Percentiles rank a stretch among this genome's conserved stretches.
These are phyloP conservation scores for Wickerhamomyces silvicola DNA, from an alignment of 805 yeast genomes.

Conservation along the genomic window DNA sequence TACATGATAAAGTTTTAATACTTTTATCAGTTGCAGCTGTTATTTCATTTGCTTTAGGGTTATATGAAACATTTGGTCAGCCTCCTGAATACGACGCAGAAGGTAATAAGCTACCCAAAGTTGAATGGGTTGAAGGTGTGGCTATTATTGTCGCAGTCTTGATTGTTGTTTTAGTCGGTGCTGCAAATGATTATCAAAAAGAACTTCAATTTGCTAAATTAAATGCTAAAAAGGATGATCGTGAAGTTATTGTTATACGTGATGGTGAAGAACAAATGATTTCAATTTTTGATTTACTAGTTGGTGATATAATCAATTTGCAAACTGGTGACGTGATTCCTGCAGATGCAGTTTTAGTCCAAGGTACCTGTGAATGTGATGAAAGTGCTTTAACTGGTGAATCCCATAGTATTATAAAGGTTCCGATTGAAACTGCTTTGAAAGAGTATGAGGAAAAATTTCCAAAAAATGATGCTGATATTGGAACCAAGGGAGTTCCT, in stretches of 20 bases:
- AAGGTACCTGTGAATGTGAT: constrained; percentile 80
- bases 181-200: constrained; percentile 94
- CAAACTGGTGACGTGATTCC: constrained; percentile 96
- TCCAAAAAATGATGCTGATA: constrained; percentile 25
- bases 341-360: constrained; percentile 72
- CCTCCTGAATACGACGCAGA: constrained; percentile 72
- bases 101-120: constrained; percentile 71
- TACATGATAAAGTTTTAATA: constrained; percentile 87
- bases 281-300: constrained; percentile 68
- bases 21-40: constrained; percentile 81
- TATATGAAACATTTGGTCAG: constrained; percentile 87
- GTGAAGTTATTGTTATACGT: constrained; percentile 71
- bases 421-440: constrained; percentile 42
- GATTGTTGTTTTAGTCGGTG: constrained; percentile 90
- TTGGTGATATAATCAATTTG: constrained; percentile 76
- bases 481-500: constrained; percentile 35
- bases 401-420: constrained; percentile 71
- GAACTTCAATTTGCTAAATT: constrained; percentile 87
- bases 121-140: constrained; percentile 98
- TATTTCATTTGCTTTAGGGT: constrained; percentile 82
- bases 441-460: constrained; percentile 21
- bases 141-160: constrained; percentile 89
- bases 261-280: constrained; percentile 61
- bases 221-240: constrained; percentile 81
- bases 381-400: constrained; percentile 95